A percentile compares a stretch with the other conserved stretches of the same genome.
These are phyloP conservation scores for Solanum hybrid DNA, from an alignment of 305 asterid species.

Conservation along the genomic window DNA sequence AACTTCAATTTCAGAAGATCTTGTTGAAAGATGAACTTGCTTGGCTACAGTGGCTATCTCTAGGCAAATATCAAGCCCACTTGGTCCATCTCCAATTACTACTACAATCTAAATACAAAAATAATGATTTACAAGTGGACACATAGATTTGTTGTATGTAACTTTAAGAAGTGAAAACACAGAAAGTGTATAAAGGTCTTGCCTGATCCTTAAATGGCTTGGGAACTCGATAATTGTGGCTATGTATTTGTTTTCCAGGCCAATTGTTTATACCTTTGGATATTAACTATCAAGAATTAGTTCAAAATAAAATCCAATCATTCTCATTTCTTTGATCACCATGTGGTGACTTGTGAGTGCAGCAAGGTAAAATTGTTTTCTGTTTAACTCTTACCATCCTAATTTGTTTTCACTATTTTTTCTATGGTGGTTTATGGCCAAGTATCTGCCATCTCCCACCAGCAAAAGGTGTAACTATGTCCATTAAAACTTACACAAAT, in stretches of 20 bases:
- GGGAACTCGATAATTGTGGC: conserved; percentile 46
- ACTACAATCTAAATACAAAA: conserved; percentile 42
- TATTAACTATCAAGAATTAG: neutral
- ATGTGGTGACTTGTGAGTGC: too few relatives aligned
- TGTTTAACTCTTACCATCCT: too few relatives aligned
- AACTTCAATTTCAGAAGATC: conserved; percentile 17
- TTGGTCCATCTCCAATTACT: conserved; percentile 54
- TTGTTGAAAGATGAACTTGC: conserved; percentile 61
- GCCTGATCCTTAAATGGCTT: conserved; percentile 34
- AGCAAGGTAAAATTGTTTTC: too few relatives aligned
- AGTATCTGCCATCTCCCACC: too few relatives aligned
- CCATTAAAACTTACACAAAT: too few relatives aligned
- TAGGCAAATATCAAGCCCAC: conserved; percentile 44
- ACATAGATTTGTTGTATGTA: neutral
- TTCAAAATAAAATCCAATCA: neutral
- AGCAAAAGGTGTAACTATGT: too few relatives aligned
- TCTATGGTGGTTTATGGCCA: too few relatives aligned
- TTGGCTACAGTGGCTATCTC: conserved; percentile 47
- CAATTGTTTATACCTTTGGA: conserved; percentile 30
- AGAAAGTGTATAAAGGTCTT: neutral
- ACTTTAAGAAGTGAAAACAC: neutral
- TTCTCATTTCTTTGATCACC: too few relatives aligned
- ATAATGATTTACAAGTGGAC: neutral
- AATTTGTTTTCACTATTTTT: too few relatives aligned
- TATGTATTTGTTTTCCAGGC: conserved; percentile 43